Evolutionary conservation across 345 rosid genomes (phyloP), one percentile per base, ranked within the genome.

Genomic region (Cardamine chenopodiifolia): DNA sequence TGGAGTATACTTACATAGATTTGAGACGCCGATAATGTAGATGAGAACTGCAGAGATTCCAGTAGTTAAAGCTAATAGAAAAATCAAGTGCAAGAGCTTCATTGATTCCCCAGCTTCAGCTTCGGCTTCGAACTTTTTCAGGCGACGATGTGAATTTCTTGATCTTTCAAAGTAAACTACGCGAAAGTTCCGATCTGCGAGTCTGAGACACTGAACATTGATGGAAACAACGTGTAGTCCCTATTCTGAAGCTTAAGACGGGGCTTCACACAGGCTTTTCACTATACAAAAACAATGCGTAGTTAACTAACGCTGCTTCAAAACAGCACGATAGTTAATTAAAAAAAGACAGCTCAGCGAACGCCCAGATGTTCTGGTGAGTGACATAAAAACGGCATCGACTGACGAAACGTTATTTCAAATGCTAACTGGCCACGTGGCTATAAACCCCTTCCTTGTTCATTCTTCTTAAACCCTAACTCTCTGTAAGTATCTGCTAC

Each of bases 1-100:
- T 1, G 54, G 62, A 58, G 73, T 45, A 31, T 22, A 78, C 81
- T 56, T 78, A 92, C 97, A 70, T 54, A 83, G 82, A 84, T 79
- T 71, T 42, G 97, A 85, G 83, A 95, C 80, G 75, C 97, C 99
- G 72, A 83, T 65, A 77, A 90, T 82, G 83, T 89, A 92, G 75
- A 91, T 84, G 81, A 90, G 80, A 62, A 94, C 86, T n/a, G 89
- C 92, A 5, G 86, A 83, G 70, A 88, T 25, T 28, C 97, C 96
- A 64, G 90, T 92, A 8, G 85, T 79, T 58, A 92, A 66, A 72
- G 92, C 89, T 29, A 86, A 60, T 18, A 87, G 35, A 35, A 95
- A 74, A 15, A 82, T 87, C 52, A 87, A 69, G 74, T 81, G 89
- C 84, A 93, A 75, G 9, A 88, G 77, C 91, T 76, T 92, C 97